phyloP scores from a whole-genome alignment of 495 filamentous ascomycete species.

The Podospora pseudocomata region DNA sequence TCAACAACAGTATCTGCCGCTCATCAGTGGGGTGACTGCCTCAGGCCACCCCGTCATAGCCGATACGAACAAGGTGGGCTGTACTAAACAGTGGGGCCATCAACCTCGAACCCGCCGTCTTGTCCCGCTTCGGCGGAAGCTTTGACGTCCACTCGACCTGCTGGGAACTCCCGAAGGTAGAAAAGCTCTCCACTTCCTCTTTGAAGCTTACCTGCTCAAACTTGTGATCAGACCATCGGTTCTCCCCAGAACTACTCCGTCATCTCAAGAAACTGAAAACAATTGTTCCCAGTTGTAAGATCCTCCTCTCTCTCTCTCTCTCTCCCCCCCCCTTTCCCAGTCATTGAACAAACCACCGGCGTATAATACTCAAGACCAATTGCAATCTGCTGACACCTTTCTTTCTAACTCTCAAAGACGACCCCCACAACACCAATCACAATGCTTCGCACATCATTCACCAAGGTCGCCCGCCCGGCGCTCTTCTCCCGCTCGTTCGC shows the following conservation, averaged over 20 bases:
- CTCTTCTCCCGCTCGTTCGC: constrained; percentile 56
- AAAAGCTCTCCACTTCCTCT: constrained; percentile 8
- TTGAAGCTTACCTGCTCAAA: background rate
- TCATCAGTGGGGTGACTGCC: background rate
- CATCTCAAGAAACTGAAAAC: background rate
- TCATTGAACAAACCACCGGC: background rate
- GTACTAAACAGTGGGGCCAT: constrained; percentile 1
- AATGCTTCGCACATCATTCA: constrained; percentile 66
- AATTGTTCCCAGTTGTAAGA: background rate
- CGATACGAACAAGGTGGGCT: background rate
- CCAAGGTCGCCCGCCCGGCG: constrained; percentile 52
- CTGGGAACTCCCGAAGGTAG: constrained; percentile 4
- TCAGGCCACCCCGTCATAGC: constrained; percentile 3
- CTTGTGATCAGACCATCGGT: constrained; percentile 3
- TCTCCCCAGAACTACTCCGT: background rate
- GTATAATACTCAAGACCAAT: background rate
- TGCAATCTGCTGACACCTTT: background rate
- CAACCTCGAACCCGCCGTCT: background rate
- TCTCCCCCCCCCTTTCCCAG: too few species aligned
- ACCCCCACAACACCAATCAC: constrained; percentile 19
- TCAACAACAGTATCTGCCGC: background rate
- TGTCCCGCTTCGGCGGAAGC: constrained; percentile 16
- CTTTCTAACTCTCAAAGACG: background rate
- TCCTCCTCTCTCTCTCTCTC: background rate
- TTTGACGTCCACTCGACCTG: constrained; percentile 15